Conservation (phyloP, 2,329 filamentous ascomycete genomes). For the Nothopassalora personata region DNA sequence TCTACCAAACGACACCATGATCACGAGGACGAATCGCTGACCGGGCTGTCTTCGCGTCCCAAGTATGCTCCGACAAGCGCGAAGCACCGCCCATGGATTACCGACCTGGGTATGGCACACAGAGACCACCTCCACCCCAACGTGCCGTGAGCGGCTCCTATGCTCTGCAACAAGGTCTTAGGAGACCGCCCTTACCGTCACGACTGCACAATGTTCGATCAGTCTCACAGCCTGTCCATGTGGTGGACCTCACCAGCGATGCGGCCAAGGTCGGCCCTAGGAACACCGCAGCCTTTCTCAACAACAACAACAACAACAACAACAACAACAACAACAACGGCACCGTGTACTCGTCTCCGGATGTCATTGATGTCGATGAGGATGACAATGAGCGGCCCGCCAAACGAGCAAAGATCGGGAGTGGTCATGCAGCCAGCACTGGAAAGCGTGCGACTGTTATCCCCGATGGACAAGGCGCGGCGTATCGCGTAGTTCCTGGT, state of each 20-base stretch:
- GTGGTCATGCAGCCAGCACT: slow-evolving; percentile 9
- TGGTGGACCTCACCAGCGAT: slow-evolving; percentile 26
- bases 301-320: slow-evolving; percentile 1
- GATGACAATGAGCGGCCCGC: slow-evolving; percentile 22
- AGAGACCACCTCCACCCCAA: slow-evolving; percentile 24
- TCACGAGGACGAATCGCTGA: slow-evolving; percentile 7
- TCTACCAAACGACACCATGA: not conserved
- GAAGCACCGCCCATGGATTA: slow-evolving; percentile 24
- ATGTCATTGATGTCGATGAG: slow-evolving; percentile 22
- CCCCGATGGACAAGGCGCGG: slow-evolving; percentile 9
- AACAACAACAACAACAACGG: slow-evolving; percentile 15
- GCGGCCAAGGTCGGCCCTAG: slow-evolving; percentile 10
- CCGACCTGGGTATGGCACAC: slow-evolving; percentile 20
- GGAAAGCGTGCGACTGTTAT: not conserved
- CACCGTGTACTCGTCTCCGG: slow-evolving; percentile 18
- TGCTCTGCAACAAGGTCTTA: slow-evolving; percentile 18
- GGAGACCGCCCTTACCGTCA: slow-evolving; percentile 27
- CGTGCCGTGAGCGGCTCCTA: slow-evolving; percentile 25
- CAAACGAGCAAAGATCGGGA: slow-evolving; percentile 25
- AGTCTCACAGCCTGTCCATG: slow-evolving; percentile 24
- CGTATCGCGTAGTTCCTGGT: slow-evolving; percentile 18
- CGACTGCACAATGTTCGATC: slow-evolving; percentile 31
- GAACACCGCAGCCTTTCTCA: slow-evolving; percentile 19
- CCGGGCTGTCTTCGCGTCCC: slow-evolving; percentile 2
- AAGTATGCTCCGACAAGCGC: slow-evolving; percentile 21